Conservation (phyloP, 2,329 filamentous ascomycete species). For the Aspergillus ochraceoroseus region DNA sequence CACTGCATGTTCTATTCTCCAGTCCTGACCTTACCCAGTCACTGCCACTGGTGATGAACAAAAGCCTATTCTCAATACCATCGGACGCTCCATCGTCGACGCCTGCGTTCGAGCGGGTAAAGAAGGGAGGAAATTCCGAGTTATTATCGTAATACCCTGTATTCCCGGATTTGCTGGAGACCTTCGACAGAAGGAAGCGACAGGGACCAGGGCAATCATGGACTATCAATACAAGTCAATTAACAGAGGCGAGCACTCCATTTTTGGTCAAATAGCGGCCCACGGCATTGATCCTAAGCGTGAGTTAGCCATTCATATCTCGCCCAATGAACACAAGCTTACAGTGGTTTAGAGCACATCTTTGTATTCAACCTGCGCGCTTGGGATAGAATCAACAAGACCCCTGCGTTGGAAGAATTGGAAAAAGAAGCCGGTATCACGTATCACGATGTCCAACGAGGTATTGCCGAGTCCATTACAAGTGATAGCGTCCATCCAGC, state of each 20-base stretch:
- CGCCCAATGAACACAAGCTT: constrained; percentile 35
- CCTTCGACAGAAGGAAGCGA: constrained; percentile 73
- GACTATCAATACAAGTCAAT: constrained; percentile 98
- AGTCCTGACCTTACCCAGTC: constrained; percentile 44
- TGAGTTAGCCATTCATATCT: constrained; percentile 19
- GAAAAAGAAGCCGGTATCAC: constrained; percentile 77
- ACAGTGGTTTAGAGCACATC: constrained; percentile 57
- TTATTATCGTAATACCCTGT: constrained; percentile 85
- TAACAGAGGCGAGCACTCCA: constrained; percentile 83
- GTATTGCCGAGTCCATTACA: constrained; percentile 86
- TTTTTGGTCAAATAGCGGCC: constrained; percentile 70
- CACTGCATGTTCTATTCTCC: neutral
- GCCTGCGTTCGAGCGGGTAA: constrained; percentile 75
- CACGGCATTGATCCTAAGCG: constrained; percentile 67
- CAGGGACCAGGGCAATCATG: constrained; percentile 90
- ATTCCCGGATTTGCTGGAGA: constrained; percentile 94
- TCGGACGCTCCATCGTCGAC: constrained; percentile 85
- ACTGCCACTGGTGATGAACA: constrained; percentile 89
- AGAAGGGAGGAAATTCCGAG: constrained; percentile 78
- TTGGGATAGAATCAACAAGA: constrained; percentile 88
- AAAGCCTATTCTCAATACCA: constrained; percentile 76
- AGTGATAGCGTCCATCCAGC: constrained; percentile 59
- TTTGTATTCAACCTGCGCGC: constrained; percentile 92
- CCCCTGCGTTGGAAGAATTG: constrained; percentile 63
- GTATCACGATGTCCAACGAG: constrained; percentile 81